Evolutionary conservation across 2,329 filamentous ascomycete genomes (phyloP).

Genomic region (Parafenestella ontariensis): DNA sequence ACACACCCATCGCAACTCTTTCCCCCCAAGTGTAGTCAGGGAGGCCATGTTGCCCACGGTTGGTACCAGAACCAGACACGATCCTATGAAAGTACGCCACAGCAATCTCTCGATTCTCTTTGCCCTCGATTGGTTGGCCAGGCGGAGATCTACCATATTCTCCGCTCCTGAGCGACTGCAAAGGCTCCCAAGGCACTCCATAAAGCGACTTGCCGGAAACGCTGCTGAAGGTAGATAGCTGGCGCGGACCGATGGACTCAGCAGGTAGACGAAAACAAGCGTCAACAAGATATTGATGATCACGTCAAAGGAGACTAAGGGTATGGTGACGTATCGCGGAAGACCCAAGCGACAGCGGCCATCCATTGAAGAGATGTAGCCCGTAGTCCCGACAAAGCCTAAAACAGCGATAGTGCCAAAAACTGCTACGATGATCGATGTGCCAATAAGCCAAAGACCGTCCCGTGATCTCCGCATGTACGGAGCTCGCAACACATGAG

Average conservation of each 20-base stretch:
- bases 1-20: slow-evolving; percentile 49
- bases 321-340: slow-evolving; percentile 44
- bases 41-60: slow-evolving; percentile 49
- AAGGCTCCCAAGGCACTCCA: slow-evolving; percentile 18
- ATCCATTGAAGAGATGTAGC: slow-evolving; percentile 37
- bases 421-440: slow-evolving; percentile 30
- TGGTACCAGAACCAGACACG: slow-evolving; percentile 48
- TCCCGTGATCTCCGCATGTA: slow-evolving; percentile 42
- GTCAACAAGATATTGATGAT: slow-evolving; percentile 51
- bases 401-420: slow-evolving; percentile 39
- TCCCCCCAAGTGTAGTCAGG: slow-evolving; percentile 38
- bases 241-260: slow-evolving; percentile 40
- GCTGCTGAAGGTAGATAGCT: slow-evolving; percentile 5
- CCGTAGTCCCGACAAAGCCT: slow-evolving; percentile 42
- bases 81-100: slow-evolving; percentile 41
- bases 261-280: slow-evolving; percentile 46
- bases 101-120: slow-evolving; percentile 36
- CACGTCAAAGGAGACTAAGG: slow-evolving; percentile 49
- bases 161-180: slow-evolving; percentile 7
- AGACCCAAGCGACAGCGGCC: slow-evolving; percentile 51
- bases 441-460: slow-evolving; percentile 45
- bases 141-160: slow-evolving; percentile 11
- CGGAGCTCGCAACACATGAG: slow-evolving; percentile 47
- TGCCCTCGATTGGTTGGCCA: slow-evolving; percentile 23
- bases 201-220: slow-evolving; percentile 20